A percentile compares a stretch with the other conserved stretches of the same genome.
These are phyloP conservation scores for Karstenula rhodostoma DNA, from an alignment of 2,329 filamentous ascomycete genomes.

Conservation along the genomic window DNA sequence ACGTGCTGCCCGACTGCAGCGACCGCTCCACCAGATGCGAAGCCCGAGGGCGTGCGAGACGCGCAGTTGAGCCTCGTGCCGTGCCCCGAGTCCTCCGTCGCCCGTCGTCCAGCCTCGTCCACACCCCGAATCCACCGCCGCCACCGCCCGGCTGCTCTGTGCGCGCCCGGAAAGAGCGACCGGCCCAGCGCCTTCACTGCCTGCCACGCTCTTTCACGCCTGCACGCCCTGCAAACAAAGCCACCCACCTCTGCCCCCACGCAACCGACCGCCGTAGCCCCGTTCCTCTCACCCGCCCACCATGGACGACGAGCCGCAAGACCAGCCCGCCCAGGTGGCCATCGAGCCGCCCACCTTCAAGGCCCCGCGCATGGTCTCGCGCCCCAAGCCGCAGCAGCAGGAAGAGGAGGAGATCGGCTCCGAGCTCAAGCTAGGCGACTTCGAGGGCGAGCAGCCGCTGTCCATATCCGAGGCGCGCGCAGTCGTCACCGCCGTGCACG, in stretches of 20 bases:
- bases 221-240: background rate
- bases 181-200: background rate
- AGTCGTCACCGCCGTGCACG: conserved; percentile 87
- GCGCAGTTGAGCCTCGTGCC: background rate
- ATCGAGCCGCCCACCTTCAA: conserved; percentile 36
- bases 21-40: background rate
- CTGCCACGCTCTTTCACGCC: background rate
- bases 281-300: conserved; percentile 13
- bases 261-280: background rate
- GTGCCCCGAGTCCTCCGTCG: background rate
- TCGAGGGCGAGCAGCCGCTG: conserved; percentile 88
- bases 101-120: background rate
- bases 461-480: conserved; percentile 91
- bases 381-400: conserved; percentile 69
- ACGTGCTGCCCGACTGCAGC: background rate
- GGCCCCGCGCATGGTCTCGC: conserved; percentile 46
- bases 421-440: conserved; percentile 88
- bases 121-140: background rate
- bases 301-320: conserved; percentile 45
- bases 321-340: conserved; percentile 24
- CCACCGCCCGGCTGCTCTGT: conserved; percentile 1
- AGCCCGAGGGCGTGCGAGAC: background rate
- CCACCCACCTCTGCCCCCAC: conserved; percentile 5
- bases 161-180: background rate
- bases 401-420: conserved; percentile 86